Evolutionary conservation across 2,329 filamentous ascomycete species (phyloP).

Genomic region (Ophiostoma quercus): DNA sequence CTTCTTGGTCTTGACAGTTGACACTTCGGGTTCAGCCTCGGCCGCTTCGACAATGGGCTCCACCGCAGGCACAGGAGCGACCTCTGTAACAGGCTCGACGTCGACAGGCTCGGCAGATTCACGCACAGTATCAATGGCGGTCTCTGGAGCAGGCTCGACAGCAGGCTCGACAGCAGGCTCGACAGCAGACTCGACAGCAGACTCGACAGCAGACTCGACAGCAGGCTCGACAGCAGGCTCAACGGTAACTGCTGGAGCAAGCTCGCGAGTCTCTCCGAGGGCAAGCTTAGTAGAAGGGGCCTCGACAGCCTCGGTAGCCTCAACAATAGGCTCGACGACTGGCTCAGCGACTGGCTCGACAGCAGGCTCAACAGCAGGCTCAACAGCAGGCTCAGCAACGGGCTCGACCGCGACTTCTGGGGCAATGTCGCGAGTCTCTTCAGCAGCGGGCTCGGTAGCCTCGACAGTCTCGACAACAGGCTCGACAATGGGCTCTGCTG

Average conservation of each 20-base stretch:
- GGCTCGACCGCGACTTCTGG: background rate
- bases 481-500: background rate
- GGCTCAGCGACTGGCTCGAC: background rate
- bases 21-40: background rate
- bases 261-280: background rate
- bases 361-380: background rate
- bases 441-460: background rate
- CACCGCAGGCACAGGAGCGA: background rate
- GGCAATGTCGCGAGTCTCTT: background rate
- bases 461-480: background rate
- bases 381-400: background rate
- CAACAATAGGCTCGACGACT: too few species aligned
- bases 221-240: background rate
- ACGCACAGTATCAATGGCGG: too few species aligned
- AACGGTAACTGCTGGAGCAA: background rate
- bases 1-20: too few species aligned
- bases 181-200: background rate
- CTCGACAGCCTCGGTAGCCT: background rate
- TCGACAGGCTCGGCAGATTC: too few species aligned
- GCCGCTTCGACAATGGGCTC: background rate
- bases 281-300: background rate
- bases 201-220: background rate
- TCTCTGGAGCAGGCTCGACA: background rate
- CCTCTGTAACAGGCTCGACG: background rate
- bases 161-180: background rate